Conservation (phyloP, 441 rosid genomes). For the Adansonia madagascariensis region DNA sequence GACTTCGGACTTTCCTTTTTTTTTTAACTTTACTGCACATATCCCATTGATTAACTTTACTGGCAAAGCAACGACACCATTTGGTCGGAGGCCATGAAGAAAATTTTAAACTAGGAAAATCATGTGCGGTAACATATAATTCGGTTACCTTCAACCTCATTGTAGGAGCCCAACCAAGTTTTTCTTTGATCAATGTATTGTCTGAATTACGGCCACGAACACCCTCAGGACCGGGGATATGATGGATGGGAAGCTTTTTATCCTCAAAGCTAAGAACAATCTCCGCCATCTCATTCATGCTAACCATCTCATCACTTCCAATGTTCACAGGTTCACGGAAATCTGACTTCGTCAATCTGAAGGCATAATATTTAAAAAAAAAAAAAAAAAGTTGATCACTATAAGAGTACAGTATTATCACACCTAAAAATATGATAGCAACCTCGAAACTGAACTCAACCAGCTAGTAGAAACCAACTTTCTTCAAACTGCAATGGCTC, state of each 20-base stretch:
- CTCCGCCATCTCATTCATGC: constrained; percentile 99
- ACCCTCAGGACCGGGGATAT: constrained; percentile 97
- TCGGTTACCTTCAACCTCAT: constrained; percentile 83
- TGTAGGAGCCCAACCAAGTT: constrained; percentile 97
- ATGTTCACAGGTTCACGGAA: constrained; percentile 97
- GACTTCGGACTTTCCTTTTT: no score
- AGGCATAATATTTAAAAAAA: constrained; percentile 6
- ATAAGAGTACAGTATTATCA: not conserved
- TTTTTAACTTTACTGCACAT: no score
- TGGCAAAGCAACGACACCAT: no score
- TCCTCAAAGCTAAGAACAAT: constrained; percentile 83
- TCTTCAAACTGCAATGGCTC: no score
- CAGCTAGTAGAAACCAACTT: not conserved
- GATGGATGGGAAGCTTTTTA: constrained; percentile 82
- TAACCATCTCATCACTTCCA: constrained; percentile 98
- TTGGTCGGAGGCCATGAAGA: no score
- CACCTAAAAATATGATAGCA: not conserved
- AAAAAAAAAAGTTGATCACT: not conserved
- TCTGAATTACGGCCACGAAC: constrained; percentile 98
- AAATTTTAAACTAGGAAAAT: no score
- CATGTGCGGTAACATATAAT: not conserved
- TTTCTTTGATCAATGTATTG: constrained; percentile 89
- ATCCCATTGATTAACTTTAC: no score
- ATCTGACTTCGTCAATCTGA: constrained; percentile 86
- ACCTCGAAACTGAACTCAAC: not conserved